Conservation (phyloP, 345 rosid genomes). For the Crucihimalaya himalaica region DNA sequence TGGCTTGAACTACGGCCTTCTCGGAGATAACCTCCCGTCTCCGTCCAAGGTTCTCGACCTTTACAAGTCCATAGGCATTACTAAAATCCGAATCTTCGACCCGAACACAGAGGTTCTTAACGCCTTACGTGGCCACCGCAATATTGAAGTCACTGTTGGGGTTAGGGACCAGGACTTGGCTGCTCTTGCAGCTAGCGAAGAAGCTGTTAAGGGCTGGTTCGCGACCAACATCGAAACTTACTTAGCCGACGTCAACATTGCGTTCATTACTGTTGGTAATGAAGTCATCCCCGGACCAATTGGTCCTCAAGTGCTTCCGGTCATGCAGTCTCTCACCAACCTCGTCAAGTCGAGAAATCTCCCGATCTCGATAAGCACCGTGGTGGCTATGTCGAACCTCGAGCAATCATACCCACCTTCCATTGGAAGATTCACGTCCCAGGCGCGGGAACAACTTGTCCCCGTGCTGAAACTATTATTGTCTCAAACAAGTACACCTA, state of each 20-base stretch:
- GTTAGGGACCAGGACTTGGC: neutral
- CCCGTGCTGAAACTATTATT: neutral
- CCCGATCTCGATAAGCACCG: neutral
- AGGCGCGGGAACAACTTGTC: neutral
- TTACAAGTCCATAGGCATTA: neutral
- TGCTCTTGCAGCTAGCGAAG: neutral
- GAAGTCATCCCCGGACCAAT: neutral
- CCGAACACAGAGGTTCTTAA: neutral
- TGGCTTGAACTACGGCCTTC: neutral
- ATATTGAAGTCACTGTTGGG: neutral
- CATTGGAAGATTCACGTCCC: neutral
- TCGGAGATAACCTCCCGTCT: neutral
- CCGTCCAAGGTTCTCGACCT: neutral
- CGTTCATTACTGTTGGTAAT: neutral
- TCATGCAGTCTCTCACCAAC: neutral
- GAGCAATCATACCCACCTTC: neutral
- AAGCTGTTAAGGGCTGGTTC: neutral
- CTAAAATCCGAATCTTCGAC: neutral
- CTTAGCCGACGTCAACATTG: neutral
- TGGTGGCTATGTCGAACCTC: neutral
- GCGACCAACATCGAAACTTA: neutral
- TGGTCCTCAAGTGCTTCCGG: neutral
- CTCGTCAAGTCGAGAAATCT: neutral
- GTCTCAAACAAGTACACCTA: neutral
- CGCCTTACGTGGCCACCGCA: neutral